phyloP scores from a whole-genome alignment of 768 basidiomycete genomes.

The Asterophora lycoperdoides region DNA sequence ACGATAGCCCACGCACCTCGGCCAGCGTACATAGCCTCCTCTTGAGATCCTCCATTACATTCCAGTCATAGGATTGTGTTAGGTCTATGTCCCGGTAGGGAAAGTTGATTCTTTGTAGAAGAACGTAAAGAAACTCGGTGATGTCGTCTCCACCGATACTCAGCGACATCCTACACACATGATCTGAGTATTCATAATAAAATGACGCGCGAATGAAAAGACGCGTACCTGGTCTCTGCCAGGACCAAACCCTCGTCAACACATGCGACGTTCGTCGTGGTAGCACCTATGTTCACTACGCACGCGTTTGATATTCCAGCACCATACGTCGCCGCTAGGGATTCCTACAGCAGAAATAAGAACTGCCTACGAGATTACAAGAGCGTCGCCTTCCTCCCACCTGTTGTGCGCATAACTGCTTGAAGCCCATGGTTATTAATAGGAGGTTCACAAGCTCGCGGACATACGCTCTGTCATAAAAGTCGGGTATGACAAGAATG shows the following conservation, averaged over 20 bases:
- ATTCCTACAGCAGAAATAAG: slow-evolving; percentile 53
- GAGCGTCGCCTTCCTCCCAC: slow-evolving; percentile 36
- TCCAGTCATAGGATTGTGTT: slow-evolving; percentile 78
- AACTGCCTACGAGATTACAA: neutral
- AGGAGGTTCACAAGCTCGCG: slow-evolving; percentile 72
- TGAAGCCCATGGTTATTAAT: slow-evolving; percentile 81
- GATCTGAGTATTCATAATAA: slow-evolving; percentile 4
- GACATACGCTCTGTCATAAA: slow-evolving; percentile 82
- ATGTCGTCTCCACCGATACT: slow-evolving; percentile 94
- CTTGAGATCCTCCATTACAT: slow-evolving; percentile 89
- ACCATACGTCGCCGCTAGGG: slow-evolving; percentile 89
- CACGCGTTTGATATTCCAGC: slow-evolving; percentile 94
- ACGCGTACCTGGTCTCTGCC: slow-evolving; percentile 76
- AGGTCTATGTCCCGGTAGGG: slow-evolving; percentile 86
- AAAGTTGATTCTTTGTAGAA: slow-evolving; percentile 77
- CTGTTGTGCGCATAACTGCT: slow-evolving; percentile 90
- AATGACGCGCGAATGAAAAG: neutral
- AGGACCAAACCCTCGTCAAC: slow-evolving; percentile 92
- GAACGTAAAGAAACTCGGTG: slow-evolving; percentile 79
- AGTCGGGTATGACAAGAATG: slow-evolving; percentile 88
- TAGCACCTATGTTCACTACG: slow-evolving; percentile 92
- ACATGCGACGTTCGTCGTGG: slow-evolving; percentile 80
- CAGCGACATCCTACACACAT: slow-evolving; percentile 57
- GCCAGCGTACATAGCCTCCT: slow-evolving; percentile 76
- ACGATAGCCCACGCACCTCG: slow-evolving; percentile 55